Base-by-base conservation (phyloP, 345 rosid genomes). In the Tarenaya hassleriana region DNA sequence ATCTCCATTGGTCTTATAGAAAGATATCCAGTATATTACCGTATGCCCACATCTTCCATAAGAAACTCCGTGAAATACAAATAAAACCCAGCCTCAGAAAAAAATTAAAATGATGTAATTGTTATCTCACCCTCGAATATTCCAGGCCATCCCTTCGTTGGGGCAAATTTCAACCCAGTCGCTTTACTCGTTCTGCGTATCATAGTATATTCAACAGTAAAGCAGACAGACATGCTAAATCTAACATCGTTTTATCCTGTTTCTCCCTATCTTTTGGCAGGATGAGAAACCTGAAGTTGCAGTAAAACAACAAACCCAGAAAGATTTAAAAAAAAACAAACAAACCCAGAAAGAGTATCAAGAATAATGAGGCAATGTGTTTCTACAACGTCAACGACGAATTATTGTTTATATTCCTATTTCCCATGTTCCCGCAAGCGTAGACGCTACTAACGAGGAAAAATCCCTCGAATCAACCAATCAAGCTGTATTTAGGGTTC, bases 221-320 rank as follows among this genome's bases (percentile, higher is more conserved):
- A 24, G 3, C 2, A 24, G 29, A 24, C 29, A 24, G n/a, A n/a
- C 5, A 5, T 24, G 29, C 45, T 13, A 20, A 14, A 24, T 32
- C 54, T 32, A 7, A 2, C n/a, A 12, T 27, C 32, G 11, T 31
- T 20, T 16, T 49, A 13, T 46, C 50, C 14, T 20, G 49, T 43
- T 45, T 24, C 24, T 21, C 8, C 7, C 34, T 21, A n/a, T 16
- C 10, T 9, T 52, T 15, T 50, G 43, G 53, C 78, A 78, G 91
- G 80, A 62, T 73, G 83, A 76, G 69, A 56, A 75, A 75, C 71
- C 37, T 71, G 70, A 73, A 70, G 77, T 54, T 71, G 41, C 59
- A 46, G 45, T 73, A 56, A 75, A 50, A 49, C 40, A 40, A 45
- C 29, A 11, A 45, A 49, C 34, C 6, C 42, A 5, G 32, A 52